These are phyloP conservation scores for Gynostemma pentaphyllum DNA, from an alignment of 306 rosid species.

Conservation along the genomic window DNA sequence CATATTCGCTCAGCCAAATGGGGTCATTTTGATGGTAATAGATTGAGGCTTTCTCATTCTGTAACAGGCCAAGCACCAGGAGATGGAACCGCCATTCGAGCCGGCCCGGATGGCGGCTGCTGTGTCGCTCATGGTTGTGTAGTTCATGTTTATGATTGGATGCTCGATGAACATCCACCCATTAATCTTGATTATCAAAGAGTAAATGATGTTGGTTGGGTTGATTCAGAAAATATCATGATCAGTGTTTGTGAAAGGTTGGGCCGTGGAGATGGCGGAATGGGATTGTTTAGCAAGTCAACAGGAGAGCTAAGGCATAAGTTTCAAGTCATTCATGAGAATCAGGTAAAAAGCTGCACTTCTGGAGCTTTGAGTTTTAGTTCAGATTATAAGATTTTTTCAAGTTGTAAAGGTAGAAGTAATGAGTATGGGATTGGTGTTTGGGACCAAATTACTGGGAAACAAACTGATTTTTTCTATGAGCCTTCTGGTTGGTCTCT, in stretches of 20 bases:
- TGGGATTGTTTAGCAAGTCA: slow-evolving; percentile 64
- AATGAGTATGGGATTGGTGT: slow-evolving; percentile 89
- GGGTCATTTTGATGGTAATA: slow-evolving; percentile 79
- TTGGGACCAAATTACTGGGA: slow-evolving; percentile 87
- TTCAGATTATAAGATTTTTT: slow-evolving; percentile 56
- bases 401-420: slow-evolving; percentile 84
- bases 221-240: slow-evolving; percentile 43
- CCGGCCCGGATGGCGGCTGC: slow-evolving; percentile 84
- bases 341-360: slow-evolving; percentile 69
- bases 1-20: slow-evolving; percentile 74
- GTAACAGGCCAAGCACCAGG: slow-evolving; percentile 74
- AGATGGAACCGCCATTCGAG: slow-evolving; percentile 93
- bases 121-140: slow-evolving; percentile 84
- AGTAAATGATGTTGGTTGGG: slow-evolving; percentile 88
- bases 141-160: slow-evolving; percentile 95
- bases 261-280: slow-evolving; percentile 79
- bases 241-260: slow-evolving; percentile 63
- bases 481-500: slow-evolving; percentile 82
- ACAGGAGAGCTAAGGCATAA: slow-evolving; percentile 66
- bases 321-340: slow-evolving; percentile 74
- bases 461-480: slow-evolving; percentile 73
- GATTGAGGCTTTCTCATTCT: slow-evolving; percentile 38
- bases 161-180: slow-evolving; percentile 70
- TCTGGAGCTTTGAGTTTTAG: slow-evolving; percentile 90
- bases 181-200: slow-evolving; percentile 64